phyloP scores from a whole-genome alignment of 306 rosid species.

The Prunus kanzakura region DNA sequence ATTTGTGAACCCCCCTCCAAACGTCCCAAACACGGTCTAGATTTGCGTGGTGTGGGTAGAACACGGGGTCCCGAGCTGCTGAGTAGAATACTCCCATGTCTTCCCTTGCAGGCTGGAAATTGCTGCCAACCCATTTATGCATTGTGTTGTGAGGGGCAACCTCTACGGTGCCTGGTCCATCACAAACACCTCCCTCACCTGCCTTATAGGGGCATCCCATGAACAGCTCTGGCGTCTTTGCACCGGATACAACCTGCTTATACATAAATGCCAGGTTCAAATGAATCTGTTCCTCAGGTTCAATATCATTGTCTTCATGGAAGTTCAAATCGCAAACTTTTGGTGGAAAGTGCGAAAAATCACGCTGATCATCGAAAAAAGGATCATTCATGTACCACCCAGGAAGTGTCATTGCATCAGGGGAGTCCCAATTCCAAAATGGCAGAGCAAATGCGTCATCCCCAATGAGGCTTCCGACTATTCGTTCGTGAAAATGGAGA shows the following conservation, averaged over 20 bases:
- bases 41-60: constrained; percentile 22
- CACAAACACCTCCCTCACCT: not conserved
- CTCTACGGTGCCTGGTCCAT: constrained; percentile 16
- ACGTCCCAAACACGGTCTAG: constrained; percentile 21
- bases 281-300: not conserved
- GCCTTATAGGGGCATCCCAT: constrained; percentile 21
- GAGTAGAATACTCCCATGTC: constrained; percentile 27
- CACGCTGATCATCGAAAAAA: not conserved
- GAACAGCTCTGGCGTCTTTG: constrained; percentile 21
- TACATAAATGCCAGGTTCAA: constrained; percentile 15
- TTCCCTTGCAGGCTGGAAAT: not conserved
- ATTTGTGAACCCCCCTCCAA: constrained; percentile 15
- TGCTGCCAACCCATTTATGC: constrained; percentile 26
- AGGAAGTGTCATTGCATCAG: constrained; percentile 19
- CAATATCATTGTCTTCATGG: not conserved
- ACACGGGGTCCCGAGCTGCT: constrained; percentile 19
- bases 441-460: constrained; percentile 28
- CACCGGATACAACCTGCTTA: constrained; percentile 20
- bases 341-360: constrained; percentile 19
- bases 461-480: constrained; percentile 17
- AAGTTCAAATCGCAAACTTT: not conserved
- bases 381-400: not conserved
- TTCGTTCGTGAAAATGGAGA: constrained; percentile 24
- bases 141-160: constrained; percentile 17
- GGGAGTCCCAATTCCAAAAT: constrained; percentile 30